These are phyloP conservation scores for Fusarium falciforme DNA, from an alignment of 2,329 filamentous ascomycete genomes.

Conservation along the genomic window DNA sequence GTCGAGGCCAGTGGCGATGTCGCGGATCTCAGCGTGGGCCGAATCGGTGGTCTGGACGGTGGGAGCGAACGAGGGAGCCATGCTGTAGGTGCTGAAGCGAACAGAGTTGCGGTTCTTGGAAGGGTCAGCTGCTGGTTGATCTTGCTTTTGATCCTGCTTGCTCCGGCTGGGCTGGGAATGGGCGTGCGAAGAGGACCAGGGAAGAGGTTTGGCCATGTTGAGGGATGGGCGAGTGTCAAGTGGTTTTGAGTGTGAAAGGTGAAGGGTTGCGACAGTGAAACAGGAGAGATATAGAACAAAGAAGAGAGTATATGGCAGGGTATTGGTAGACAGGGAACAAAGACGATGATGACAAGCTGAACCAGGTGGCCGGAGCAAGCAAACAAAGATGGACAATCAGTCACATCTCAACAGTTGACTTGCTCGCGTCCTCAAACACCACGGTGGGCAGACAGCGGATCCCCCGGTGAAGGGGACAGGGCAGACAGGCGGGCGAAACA, in stretches of 20 bases:
- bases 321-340: neutral
- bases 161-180: conserved; percentile 30
- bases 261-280: conserved; percentile 5
- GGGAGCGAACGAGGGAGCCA: conserved; percentile 69
- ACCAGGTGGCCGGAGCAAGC: conserved; percentile 21
- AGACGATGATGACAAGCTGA: conserved; percentile 29
- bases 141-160: conserved; percentile 25
- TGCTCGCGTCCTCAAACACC: conserved; percentile 13
- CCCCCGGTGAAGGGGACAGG: conserved; percentile 4
- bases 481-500: conserved; percentile 11
- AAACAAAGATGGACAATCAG: conserved; percentile 12
- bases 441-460: conserved; percentile 29
- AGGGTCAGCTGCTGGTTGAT: conserved; percentile 28
- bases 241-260: conserved; percentile 1
- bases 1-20: conserved; percentile 83
- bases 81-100: conserved; percentile 71
- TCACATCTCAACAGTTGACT: conserved; percentile 24
- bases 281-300: conserved; percentile 5
- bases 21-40: conserved; percentile 67
- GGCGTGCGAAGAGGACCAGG: conserved; percentile 25
- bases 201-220: conserved; percentile 37
- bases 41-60: conserved; percentile 66
- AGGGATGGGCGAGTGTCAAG: conserved; percentile 9
- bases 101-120: conserved; percentile 64
- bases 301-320: neutral